Evolutionary conservation across 2,329 filamentous ascomycete genomes (phyloP).

Genomic region (Xylaria digitata): DNA sequence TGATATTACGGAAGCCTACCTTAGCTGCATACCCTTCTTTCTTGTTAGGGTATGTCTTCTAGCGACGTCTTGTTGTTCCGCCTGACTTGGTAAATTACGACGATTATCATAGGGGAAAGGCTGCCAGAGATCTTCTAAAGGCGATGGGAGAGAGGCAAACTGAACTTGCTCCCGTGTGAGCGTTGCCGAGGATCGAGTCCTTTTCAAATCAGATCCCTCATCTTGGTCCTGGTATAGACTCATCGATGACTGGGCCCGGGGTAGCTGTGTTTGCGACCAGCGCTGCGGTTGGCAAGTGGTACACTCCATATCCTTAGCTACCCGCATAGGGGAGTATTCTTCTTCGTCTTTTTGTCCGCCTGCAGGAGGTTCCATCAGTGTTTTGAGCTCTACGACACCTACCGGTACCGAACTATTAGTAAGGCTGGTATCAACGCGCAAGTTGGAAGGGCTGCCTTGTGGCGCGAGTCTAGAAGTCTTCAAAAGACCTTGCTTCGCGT

Average conservation of each 20-base stretch:
- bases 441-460: background rate
- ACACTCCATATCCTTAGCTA: background rate
- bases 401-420: background rate
- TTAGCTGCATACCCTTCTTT: conserved; percentile 28
- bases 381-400: background rate
- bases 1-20: conserved; percentile 2
- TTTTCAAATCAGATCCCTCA: background rate
- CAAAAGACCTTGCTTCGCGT: background rate
- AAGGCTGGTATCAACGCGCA: background rate
- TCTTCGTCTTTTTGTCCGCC: background rate
- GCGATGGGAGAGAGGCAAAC: background rate
- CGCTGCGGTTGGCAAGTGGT: background rate
- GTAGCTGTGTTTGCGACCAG: background rate
- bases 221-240: background rate
- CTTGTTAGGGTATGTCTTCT: conserved; percentile 16
- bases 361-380: background rate
- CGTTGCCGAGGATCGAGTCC: background rate
- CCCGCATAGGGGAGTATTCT: conserved; percentile 34
- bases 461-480: background rate
- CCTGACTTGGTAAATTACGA: conserved; percentile 41
- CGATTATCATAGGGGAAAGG: conserved; percentile 8
- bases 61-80: background rate
- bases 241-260: background rate
- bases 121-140: background rate
- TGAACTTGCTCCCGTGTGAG: conserved; percentile 16